Conservation (phyloP, 2,329 filamentous ascomycete genomes). For the Zalaria sp. region DNA sequence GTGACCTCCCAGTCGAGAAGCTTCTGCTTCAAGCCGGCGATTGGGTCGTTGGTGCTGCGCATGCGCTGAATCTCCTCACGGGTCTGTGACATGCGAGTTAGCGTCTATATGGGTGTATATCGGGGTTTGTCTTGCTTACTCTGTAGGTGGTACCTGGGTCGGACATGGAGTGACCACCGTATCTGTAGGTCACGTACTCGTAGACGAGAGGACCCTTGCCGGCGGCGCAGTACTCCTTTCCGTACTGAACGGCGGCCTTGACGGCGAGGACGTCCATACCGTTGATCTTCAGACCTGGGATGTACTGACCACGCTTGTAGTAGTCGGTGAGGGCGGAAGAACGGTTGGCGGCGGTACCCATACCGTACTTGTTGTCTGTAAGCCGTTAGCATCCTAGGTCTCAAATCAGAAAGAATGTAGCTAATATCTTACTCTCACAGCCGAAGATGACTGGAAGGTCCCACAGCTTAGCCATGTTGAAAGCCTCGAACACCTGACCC, state of each 20-base stretch:
- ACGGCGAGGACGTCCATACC: constrained; percentile 98
- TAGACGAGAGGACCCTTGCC: constrained; percentile 90
- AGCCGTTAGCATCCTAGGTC: constrained; percentile 8
- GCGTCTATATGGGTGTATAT: background rate
- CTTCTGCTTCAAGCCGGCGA: constrained; percentile 95
- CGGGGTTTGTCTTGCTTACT: constrained; percentile 17
- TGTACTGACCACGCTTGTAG: constrained; percentile 99
- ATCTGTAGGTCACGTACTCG: constrained; percentile 98
- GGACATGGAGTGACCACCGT: constrained; percentile 99
- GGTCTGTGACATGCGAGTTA: constrained; percentile 33
- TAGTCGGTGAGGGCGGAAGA: constrained; percentile 96
- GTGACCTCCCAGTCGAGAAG: constrained; percentile 89
- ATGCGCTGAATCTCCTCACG: constrained; percentile 99
- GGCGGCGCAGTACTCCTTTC: constrained; percentile 68
- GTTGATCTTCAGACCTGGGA: constrained; percentile 98
- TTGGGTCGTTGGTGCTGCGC: constrained; percentile 96
- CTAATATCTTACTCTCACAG: constrained; percentile 71
- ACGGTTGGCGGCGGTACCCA: constrained; percentile 92
- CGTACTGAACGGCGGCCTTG: constrained; percentile 90
- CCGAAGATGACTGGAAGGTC: constrained; percentile 89
- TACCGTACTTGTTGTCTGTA: constrained; percentile 98
- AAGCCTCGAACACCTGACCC: constrained; percentile 98
- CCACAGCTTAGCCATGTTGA: constrained; percentile 99
- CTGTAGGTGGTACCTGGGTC: constrained; percentile 98
- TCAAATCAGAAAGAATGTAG: background rate